Conservation (phyloP, 2,329 filamentous ascomycete species). For the Niveomyces coronatus region DNA sequence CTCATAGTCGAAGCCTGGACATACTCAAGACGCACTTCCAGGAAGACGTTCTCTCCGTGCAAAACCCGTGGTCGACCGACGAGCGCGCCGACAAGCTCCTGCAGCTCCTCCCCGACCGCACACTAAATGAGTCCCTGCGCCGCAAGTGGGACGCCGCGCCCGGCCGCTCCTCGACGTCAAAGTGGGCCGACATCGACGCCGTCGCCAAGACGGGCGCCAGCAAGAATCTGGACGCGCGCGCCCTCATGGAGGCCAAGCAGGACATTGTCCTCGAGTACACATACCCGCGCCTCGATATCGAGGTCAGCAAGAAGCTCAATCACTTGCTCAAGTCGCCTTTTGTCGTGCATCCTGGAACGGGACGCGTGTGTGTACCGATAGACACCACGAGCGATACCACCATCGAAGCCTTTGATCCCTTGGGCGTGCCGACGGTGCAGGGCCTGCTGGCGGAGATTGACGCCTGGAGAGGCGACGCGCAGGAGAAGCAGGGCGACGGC, state of each 20-base stretch:
- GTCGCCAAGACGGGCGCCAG: slow-evolving; percentile 68
- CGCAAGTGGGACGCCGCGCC: slow-evolving; percentile 88
- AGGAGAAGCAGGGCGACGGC: slow-evolving; percentile 25
- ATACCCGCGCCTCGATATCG: slow-evolving; percentile 91
- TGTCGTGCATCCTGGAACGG: slow-evolving; percentile 90
- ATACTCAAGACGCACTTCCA: slow-evolving; percentile 79
- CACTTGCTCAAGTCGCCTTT: slow-evolving; percentile 97
- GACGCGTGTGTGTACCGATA: slow-evolving; percentile 91
- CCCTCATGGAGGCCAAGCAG: slow-evolving; percentile 81
- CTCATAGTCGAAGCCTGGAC: slow-evolving; percentile 63
- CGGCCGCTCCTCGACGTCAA: slow-evolving; percentile 62
- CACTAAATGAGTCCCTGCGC: slow-evolving; percentile 65
- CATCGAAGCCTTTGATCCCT: slow-evolving; percentile 76
- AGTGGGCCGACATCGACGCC: slow-evolving; percentile 91
- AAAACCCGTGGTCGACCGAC: slow-evolving; percentile 71
- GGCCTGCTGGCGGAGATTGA: slow-evolving; percentile 79
- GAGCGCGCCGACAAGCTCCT: slow-evolving; percentile 70
- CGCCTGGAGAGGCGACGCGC: slow-evolving; percentile 50
- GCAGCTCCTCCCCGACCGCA: slow-evolving; percentile 71
- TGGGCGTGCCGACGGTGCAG: slow-evolving; percentile 81
- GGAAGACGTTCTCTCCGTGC: slow-evolving; percentile 66
- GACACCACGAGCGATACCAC: slow-evolving; percentile 45
- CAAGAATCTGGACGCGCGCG: slow-evolving; percentile 60
- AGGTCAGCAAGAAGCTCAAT: slow-evolving; percentile 95
- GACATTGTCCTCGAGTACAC: slow-evolving; percentile 96